phyloP scores from a whole-genome alignment of 2,329 filamentous ascomycete genomes.

The Lachnellula occidentalis region DNA sequence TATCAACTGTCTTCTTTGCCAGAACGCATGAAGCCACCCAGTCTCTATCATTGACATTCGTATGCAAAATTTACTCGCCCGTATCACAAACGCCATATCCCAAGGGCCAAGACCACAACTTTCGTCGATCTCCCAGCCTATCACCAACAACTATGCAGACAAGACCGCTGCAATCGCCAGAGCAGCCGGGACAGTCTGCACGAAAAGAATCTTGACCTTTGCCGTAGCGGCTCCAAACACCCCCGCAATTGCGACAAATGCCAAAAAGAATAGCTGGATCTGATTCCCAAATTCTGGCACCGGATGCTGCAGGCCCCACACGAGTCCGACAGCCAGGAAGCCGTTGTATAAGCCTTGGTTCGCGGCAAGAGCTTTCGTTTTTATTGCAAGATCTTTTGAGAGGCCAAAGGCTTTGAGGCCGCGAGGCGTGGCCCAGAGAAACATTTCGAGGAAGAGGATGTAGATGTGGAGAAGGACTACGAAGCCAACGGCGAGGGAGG shows the following conservation, averaged over 20 bases:
- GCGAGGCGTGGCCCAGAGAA: slow-evolving; percentile 43
- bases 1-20: no score
- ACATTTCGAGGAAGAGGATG: slow-evolving; percentile 45
- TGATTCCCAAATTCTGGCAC: slow-evolving; percentile 37
- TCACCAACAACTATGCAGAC: background rate
- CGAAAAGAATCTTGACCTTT: slow-evolving; percentile 37
- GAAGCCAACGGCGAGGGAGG: slow-evolving; percentile 33
- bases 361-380: slow-evolving; percentile 41
- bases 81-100: no score
- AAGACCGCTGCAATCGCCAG: slow-evolving; percentile 30
- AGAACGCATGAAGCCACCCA: no score
- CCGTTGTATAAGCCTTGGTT: slow-evolving; percentile 51
- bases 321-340: slow-evolving; percentile 44
- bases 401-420: slow-evolving; percentile 42
- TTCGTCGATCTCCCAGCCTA: no score
- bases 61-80: no score
- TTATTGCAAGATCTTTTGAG: slow-evolving; percentile 39
- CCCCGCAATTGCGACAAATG: slow-evolving; percentile 41
- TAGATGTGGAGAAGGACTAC: slow-evolving; percentile 42
- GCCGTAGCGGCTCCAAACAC: slow-evolving; percentile 40
- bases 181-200: slow-evolving; percentile 38
- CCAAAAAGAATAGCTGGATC: slow-evolving; percentile 44
- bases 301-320: slow-evolving; percentile 44
- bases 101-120: no score
- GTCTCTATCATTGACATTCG: no score